Evolutionary conservation across 202 grass and related monocot species (phyloP).

Genomic region (Musa balbisiana): DNA sequence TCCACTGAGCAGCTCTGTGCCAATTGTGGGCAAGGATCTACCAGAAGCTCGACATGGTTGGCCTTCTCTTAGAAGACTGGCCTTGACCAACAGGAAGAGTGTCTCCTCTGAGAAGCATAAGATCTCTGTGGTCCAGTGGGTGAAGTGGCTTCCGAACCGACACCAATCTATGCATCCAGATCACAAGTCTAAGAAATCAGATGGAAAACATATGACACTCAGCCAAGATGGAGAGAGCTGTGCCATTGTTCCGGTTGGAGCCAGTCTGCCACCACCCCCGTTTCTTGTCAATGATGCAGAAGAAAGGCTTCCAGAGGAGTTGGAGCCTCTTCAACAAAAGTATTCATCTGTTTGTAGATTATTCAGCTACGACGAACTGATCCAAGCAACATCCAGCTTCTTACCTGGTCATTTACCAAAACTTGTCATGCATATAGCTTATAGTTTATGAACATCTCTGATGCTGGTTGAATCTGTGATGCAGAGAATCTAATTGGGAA

Average conservation of each 20-base stretch:
- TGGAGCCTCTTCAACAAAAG: constrained; percentile 56
- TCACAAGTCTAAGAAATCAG: constrained; percentile 42
- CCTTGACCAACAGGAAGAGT: constrained; percentile 56
- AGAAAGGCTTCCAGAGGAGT: constrained; percentile 37
- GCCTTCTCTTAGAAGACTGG: constrained; percentile 41
- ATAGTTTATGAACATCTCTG: constrained; percentile 12
- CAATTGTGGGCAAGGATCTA: constrained; percentile 40
- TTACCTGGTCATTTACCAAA: constrained; percentile 39
- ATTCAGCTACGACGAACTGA: constrained; percentile 57
- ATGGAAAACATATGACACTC: constrained; percentile 34
- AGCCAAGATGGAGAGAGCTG: constrained; percentile 35
- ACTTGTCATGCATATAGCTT: constrained; percentile 2
- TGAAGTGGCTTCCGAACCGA: constrained; percentile 62
- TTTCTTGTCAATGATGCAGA: constrained; percentile 34
- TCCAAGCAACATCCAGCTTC: constrained; percentile 66
- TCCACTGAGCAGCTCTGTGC: constrained; percentile 22
- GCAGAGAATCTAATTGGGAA: constrained; percentile 74
- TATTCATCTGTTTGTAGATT: constrained; percentile 54
- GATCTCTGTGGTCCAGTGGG: constrained; percentile 68
- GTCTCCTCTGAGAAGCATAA: constrained; percentile 69
- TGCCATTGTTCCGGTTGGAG: constrained; percentile 17
- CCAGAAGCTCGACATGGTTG: constrained; percentile 45
- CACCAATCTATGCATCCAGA: constrained; percentile 46
- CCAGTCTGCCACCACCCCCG: constrained; percentile 32
- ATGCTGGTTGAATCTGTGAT: constrained; percentile 6